These are phyloP conservation scores for Epichloe elymi DNA, from an alignment of 2,329 filamentous ascomycete species.

Conservation along the genomic window DNA sequence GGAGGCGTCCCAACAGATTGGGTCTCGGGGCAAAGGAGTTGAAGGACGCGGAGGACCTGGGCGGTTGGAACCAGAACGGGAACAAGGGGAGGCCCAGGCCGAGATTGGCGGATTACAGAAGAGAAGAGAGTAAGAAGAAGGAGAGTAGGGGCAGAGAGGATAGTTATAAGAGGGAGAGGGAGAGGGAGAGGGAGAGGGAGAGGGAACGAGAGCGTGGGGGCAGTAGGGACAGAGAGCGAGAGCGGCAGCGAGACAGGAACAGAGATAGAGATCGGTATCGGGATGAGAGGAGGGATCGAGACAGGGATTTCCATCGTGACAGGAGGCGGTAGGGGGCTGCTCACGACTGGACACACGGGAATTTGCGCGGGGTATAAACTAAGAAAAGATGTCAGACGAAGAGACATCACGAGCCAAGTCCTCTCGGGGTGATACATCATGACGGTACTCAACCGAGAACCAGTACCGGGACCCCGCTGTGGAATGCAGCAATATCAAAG, in stretches of 20 bases:
- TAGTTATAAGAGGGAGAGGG: constrained; percentile 34
- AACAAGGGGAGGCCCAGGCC: constrained; percentile 33
- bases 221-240: constrained; percentile 27
- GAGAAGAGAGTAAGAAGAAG: constrained; percentile 30
- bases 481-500: neutral
- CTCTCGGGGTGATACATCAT: neutral
- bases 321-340: constrained; percentile 3
- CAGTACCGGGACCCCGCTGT: too few relatives aligned
- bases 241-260: constrained; percentile 15
- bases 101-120: constrained; percentile 36
- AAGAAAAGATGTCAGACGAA: too few relatives aligned
- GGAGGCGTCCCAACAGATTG: constrained; percentile 64
- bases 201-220: constrained; percentile 23
- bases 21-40: constrained; percentile 82
- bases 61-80: constrained; percentile 64
- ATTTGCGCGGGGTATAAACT: too few relatives aligned
- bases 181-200: constrained; percentile 24
- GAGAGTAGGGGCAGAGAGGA: constrained; percentile 28
- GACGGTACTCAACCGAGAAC: neutral
- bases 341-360: too few relatives aligned
- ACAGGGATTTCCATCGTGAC: constrained; percentile 8
- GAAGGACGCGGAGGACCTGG: constrained; percentile 57
- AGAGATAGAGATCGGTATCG: constrained; percentile 4
- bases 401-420: neutral
- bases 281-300: constrained; percentile 1